Evolutionary conservation across 345 rosid genomes (phyloP).

Genomic region (Aethionema arabicum): DNA sequence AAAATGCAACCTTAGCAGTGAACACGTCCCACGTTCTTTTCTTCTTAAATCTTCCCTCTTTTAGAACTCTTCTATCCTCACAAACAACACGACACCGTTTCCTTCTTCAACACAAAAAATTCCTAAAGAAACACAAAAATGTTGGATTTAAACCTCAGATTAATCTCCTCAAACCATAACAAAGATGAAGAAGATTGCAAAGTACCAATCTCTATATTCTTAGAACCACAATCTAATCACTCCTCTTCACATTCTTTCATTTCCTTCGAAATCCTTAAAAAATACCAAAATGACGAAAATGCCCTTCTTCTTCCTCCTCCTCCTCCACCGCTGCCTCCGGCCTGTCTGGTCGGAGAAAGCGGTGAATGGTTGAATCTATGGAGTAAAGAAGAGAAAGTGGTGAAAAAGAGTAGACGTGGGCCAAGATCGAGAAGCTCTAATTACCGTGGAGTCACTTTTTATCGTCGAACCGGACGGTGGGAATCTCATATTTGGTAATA

Average conservation of each 20-base stretch:
- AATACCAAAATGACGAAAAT: not conserved
- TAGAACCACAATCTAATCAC: not conserved
- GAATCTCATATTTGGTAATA: constrained; percentile 95
- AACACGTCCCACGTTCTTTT: constrained; percentile 23
- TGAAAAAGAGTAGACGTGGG: constrained; percentile 60
- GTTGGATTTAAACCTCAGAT: constrained; percentile 32
- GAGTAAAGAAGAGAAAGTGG: constrained; percentile 5
- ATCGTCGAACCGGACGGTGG: constrained; percentile 93
- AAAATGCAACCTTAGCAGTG: constrained; percentile 7
- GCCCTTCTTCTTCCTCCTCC: constrained; percentile 20
- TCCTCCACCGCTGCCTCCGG: no score
- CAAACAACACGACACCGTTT: not conserved
- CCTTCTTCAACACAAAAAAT: not conserved
- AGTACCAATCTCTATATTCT: constrained; percentile 14
- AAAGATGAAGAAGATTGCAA: constrained; percentile 16
- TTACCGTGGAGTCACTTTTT: constrained; percentile 89
- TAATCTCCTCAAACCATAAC: constrained; percentile 18
- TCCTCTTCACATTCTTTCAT: constrained; percentile 12
- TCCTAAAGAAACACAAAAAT: constrained; percentile 2
- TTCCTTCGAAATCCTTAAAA: constrained; percentile 19
- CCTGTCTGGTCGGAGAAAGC: no score
- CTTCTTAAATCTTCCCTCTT: constrained; percentile 5
- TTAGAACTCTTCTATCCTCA: constrained; percentile 7
- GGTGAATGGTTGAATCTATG: constrained; percentile 32
- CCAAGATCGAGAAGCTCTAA: constrained; percentile 91